Evolutionary conservation across 2,329 filamentous ascomycete genomes (phyloP), one percentile per base, ranked within the genome.

Genomic region (Xylariomycetidae sp.): DNA sequence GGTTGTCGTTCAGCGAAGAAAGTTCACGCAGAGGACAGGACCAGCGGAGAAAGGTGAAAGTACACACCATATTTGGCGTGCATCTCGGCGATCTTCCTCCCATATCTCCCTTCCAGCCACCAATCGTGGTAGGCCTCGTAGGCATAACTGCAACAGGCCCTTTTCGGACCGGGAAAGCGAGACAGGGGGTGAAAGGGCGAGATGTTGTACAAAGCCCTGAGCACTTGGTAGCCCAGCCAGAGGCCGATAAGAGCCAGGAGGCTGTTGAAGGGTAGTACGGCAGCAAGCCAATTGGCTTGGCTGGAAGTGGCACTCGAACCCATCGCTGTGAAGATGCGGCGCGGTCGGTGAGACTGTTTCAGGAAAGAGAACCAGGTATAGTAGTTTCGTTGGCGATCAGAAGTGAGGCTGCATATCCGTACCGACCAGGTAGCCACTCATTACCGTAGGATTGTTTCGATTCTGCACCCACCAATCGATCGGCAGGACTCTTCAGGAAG

Each of bases 51-150:
- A 8, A 13, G 14, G 13, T 19, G 10, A 4, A 8, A 17, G 16
- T 22, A 35, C 42, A 27, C 16, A 48, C 48, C 48, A 26, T 51
- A 49, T 17, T 39, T 35, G 24, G 42, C 40, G 20, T 51, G 48
- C 45, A 51, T 47, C 4, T 22, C 23, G 19, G 34, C 35, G 29
- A 51, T 48, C 29, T 41, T 25, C 10, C 24, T 16, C 3, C 29
- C 29, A 22, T 49, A 51, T 29, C 38, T 37, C 7, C 48, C 48
- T 3, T 28, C 17, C 2, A 39, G 29, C 29, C 32, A 34, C 26
- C 35, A 39, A 25, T 50, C 48, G 16, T 42, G 47, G 26, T 44
- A 51, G 3, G 24, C 34, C 26, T 51, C 48, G 30, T 48, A 47
- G 5, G 39, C 13, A 32, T 44, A 47, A 8, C 30, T 39, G 15